Percentiles rank a stretch among this genome's conserved stretches.
Evolutionary conservation across 2,329 filamentous ascomycete species (phyloP).

Genomic region (Blumeria hordei): DNA sequence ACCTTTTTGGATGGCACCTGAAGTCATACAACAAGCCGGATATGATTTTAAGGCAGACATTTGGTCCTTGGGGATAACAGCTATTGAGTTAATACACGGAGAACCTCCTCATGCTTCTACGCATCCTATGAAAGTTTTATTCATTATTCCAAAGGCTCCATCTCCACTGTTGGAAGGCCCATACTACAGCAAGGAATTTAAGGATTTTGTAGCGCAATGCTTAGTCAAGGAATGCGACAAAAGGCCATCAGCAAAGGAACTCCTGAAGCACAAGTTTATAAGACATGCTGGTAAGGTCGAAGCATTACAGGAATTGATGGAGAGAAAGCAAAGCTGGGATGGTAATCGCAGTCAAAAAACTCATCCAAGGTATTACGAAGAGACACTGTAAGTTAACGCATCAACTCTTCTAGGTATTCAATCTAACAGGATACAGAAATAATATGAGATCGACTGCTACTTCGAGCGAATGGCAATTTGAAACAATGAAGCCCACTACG

Average conservation of each 20-base stretch:
- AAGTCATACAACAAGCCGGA: constrained; percentile 71
- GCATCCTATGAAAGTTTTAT: constrained; percentile 84
- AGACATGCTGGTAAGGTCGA: constrained; percentile 71
- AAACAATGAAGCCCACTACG: constrained; percentile 58
- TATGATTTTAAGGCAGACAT: constrained; percentile 82
- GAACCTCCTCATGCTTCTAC: constrained; percentile 71
- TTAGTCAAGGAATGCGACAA: constrained; percentile 78
- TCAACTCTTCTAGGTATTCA: background rate
- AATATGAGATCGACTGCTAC: constrained; percentile 42
- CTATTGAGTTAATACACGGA: constrained; percentile 69
- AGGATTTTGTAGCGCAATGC: constrained; percentile 78
- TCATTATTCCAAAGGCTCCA: constrained; percentile 71
- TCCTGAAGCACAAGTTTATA: constrained; percentile 76
- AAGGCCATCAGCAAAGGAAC: constrained; percentile 62
- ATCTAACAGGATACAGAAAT: constrained; percentile 21
- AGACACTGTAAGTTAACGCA: constrained; percentile 39
- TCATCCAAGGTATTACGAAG: constrained; percentile 73
- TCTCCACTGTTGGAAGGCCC: constrained; percentile 63
- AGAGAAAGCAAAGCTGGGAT: constrained; percentile 62
- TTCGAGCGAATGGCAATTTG: constrained; percentile 82
- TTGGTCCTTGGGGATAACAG: constrained; percentile 80
- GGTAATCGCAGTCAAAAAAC: constrained; percentile 42
- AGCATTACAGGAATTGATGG: constrained; percentile 64
- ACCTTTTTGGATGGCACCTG: constrained; percentile 91
- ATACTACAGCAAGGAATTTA: constrained; percentile 69